Evolutionary conservation across 495 filamentous ascomycete species (phyloP), one percentile per base, ranked within the genome.

Genomic region (Xylaria castorea): DNA sequence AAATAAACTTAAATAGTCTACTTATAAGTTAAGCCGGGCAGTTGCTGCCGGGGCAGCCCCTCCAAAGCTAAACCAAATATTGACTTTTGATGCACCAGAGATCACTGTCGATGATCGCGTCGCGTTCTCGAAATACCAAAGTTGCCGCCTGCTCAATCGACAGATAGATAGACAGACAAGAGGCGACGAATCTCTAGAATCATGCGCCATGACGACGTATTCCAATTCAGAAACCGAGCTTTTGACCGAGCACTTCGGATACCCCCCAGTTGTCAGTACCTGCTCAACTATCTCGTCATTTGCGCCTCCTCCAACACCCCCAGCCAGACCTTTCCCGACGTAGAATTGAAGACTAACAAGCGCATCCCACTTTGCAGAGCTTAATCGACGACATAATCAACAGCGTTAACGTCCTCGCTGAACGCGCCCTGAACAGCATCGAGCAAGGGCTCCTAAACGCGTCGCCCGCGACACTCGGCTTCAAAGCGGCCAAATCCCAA

Each of bases 351-450:
- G 14, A 68, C 66, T 68, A 60, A 71, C 60, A 32, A 55, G 30
- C 76, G 62, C 75, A 63, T 80, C 73, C 44, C 16, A 60, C 27
- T 58, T 72, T 65, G 34, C 75, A 97, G 95, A 92, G 92, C 72
- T 88, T 99, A 30, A 91, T 99, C 79, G 96, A 99, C 87, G 96
- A 98, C 79, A 93, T 99, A 73, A 97, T 98, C 83, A 98, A 99
- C 85, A 91, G 91, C 71, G 89, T 97, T 76, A 98, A 98, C 85
- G 92, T 92, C 69, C 85, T 98, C 76, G 90, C 94, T 76, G 95
- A 95, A 81, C 90, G 90, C 76, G 93, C 93, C 66, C 90, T 97
- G 73, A 91, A 92, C 72, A 91, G 90, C 72, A 87, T 98, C 73
- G 96, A 99, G 80, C 86, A 87, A 64, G 93, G 92, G 8, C 89